These are phyloP conservation scores for Entomortierella parvispora DNA, from an alignment of 192 early-diverging fungal genomes.

Conservation along the genomic window DNA sequence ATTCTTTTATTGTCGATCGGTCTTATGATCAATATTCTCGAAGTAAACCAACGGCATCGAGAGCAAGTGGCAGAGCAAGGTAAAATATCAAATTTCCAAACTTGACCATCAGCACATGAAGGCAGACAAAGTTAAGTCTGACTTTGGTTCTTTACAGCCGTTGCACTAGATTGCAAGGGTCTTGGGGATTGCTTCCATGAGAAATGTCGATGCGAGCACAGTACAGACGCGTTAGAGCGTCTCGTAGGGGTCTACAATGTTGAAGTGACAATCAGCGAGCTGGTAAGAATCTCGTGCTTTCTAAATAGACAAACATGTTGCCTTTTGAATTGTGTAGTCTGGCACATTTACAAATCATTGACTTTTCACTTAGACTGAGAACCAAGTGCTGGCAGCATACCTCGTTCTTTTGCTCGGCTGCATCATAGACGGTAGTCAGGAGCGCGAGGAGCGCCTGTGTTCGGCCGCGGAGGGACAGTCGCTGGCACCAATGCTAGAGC, in stretches of 20 bases:
- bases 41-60: conserved; percentile 10
- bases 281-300: conserved; percentile 16
- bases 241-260: conserved; percentile 41
- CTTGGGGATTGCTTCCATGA: conserved; percentile 32
- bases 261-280: conserved; percentile 34
- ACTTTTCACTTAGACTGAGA: conserved; percentile 24
- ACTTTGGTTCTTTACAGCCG: conserved; percentile 7
- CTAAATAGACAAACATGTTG: no score
- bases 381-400: conserved; percentile 36
- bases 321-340: neutral
- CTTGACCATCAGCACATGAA: neutral
- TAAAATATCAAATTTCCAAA: neutral
- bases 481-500: conserved; percentile 36
- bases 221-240: conserved; percentile 28
- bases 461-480: conserved; percentile 5
- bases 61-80: conserved; percentile 24
- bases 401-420: conserved; percentile 32
- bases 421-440: conserved; percentile 15
- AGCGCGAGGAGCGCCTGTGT: conserved; percentile 14
- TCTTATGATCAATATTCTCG: conserved; percentile 45
- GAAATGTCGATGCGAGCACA: conserved; percentile 35
- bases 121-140: no score
- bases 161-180: conserved; percentile 35
- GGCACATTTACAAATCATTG: neutral
- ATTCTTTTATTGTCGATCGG: conserved; percentile 38